Percentiles rank a stretch among this genome's conserved stretches.
Conservation (phyloP, 1,284 basidiomycete species). For the Leccinum pallidistipes region DNA sequence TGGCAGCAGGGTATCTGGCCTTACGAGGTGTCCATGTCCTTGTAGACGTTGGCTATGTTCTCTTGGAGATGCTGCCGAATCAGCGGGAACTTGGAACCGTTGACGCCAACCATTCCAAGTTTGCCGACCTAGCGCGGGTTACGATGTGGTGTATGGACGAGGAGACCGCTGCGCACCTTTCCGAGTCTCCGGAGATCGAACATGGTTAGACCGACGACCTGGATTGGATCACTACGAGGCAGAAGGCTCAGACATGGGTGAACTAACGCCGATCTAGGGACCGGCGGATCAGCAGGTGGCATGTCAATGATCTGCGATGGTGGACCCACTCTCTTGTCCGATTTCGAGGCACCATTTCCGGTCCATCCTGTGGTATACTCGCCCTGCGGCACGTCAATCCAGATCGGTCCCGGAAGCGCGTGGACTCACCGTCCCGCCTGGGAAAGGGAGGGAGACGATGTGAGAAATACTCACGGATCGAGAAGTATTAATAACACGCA, state of each 20-base stretch:
- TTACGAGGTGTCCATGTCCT: conserved; percentile 81
- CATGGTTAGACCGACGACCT: conserved; percentile 89
- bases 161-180: conserved; percentile 53
- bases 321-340: conserved; percentile 81
- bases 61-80: conserved; percentile 80
- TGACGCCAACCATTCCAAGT: conserved; percentile 82
- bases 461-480: background rate
- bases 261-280: conserved; percentile 63
- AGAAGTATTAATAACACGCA: conserved; percentile 33
- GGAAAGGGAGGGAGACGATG: conserved; percentile 1
- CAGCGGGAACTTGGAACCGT: conserved; percentile 82
- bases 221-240: conserved; percentile 11
- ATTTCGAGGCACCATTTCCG: conserved; percentile 85
- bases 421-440: conserved; percentile 63
- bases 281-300: background rate
- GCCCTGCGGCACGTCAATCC: conserved; percentile 44
- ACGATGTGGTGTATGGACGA: background rate
- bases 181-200: conserved; percentile 87
- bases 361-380: conserved; percentile 97
- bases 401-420: background rate
- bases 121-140: conserved; percentile 52
- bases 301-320: background rate
- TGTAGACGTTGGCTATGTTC: conserved; percentile 85
- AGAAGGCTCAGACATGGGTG: conserved; percentile 3
- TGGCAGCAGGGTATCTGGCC: background rate